Base-by-base conservation (phyloP, 371 early-diverging fungal genomes). In the Mucor velutinosus region DNA sequence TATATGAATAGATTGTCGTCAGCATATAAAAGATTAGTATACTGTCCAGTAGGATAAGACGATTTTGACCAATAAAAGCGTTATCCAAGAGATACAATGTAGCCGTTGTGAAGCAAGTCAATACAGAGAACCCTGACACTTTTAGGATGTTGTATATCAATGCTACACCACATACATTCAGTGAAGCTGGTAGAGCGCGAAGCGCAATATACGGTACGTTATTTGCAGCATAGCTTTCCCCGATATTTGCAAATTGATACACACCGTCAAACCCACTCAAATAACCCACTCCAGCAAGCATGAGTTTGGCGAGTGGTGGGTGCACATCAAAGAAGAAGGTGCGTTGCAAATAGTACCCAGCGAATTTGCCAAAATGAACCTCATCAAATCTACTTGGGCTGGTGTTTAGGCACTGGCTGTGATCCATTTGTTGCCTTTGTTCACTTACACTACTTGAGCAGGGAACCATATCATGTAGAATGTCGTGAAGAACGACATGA, bases 321-420 rank as follows among this genome's bases (percentile, higher is more conserved):
- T 82, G 83, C 15, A 99, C 99, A 76, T 99, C 99, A 84, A 99
- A 99, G 81, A 93, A 99, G 85, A 95, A 99, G 64, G 87, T 84
- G 29, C 96, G 81, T 7, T 91, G 86, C 33, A 99, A 77, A 73
- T 99, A 99, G 74, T 93, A 94, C 25, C 91, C 89, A 17, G 97
- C 95, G 80, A 99, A 99, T 77, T 98, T 97, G 60, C 99, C 99
- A 89, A 99, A 99, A 75, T 99, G 99, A 12, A 99, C 99, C 80
- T 99, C 99, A 82, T 98, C 99, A 74, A 95, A 95, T 1, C 86
- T 86, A 57, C 0, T 51, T 7, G 23, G 2, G 29, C 17, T 25
- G 17, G 23, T 32, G 15, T 35, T 33, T 6, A 59, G 65, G 25
- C 15, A 3, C 7, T 45, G 17, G 19, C 10, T 32, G 23, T 30